Evolutionary conservation across 257 asterid species (phyloP), one percentile per base, ranked within the genome.

Genomic region (Salvia splendens): DNA sequence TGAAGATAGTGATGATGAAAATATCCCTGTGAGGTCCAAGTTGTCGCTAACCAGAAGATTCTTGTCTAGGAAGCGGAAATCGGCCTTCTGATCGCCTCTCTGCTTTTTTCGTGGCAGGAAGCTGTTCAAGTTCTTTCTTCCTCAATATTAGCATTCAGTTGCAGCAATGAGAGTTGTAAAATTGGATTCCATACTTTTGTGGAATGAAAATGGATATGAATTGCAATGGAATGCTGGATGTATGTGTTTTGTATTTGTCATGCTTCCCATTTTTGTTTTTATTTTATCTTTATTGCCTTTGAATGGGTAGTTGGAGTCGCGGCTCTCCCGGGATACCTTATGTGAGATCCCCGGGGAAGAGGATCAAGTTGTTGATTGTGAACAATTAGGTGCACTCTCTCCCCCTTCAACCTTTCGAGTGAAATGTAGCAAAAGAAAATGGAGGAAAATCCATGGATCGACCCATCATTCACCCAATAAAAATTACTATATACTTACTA

Each of bases 1-100:
- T 59, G 95, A 89, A 71, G 95, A 85, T n/a, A 85, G 91, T 65
- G 96, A 81, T 43, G 94, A 80, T 46, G 94, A 84, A 51, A 76
- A 52, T 56, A 67, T 43, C 42, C 59, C 82, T 62, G 77, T 64
- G 47, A 87, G 90, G 79, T 83, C 86, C 56, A 90, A 78, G 79
- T 61, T 86, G 70, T 79, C 80, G n/a, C 80, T 86, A 47, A 75
- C 77, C 11, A 76, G 68, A 63, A 78, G 83, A 80, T 70, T 79
- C 72, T 47, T 83, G 69, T 70, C 74, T n/a, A 75, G 79, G 75
- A 89, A 87, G 82, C 67, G 80, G 51, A 87, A 80, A 78, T 69
- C 43, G 24, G 16, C 65, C 53, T 28, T 61, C 67, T 52, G 69
- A 47, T 12, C 6, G 1, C 8, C 42, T 52, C 41, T 58, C 50